phyloP scores from a whole-genome alignment of 306 rosid genomes.

The Malus asiatica region DNA sequence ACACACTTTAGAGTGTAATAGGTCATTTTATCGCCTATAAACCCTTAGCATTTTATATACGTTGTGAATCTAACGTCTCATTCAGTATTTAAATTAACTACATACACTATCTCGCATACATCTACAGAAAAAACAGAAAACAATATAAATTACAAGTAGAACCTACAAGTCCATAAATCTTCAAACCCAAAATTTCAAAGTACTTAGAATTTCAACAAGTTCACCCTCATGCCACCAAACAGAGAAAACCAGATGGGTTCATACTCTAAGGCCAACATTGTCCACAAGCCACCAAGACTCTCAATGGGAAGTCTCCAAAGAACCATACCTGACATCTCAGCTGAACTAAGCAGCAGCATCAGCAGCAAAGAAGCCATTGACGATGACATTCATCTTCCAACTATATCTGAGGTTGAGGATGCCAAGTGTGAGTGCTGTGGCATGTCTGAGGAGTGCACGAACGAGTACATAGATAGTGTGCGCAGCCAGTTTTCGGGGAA shows the following conservation, averaged over 20 bases:
- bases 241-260: conserved; percentile 14
- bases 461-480: conserved; percentile 32
- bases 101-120: neutral
- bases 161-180: neutral
- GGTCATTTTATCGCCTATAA: too few relatives aligned
- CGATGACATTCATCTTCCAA: conserved; percentile 4
- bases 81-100: too few relatives aligned
- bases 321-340: conserved; percentile 36
- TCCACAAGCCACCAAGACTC: conserved; percentile 2
- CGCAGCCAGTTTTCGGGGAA: conserved; percentile 37
- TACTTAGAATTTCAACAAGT: neutral
- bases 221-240: conserved; percentile 23
- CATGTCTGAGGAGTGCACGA: conserved; percentile 50
- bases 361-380: neutral
- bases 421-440: conserved; percentile 68
- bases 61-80: too few relatives aligned
- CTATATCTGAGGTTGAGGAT: conserved; percentile 24
- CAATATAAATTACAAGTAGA: conserved; percentile 5
- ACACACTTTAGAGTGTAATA: too few relatives aligned
- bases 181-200: neutral
- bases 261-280: conserved; percentile 2
- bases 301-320: conserved; percentile 38
- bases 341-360: conserved; percentile 6
- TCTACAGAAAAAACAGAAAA: neutral
- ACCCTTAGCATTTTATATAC: too few relatives aligned